Percentiles rank a stretch among this genome's conserved stretches.
These are phyloP conservation scores for Parmales sp. DNA, from an alignment of 108 stramenopile species.

Conservation along the genomic window DNA sequence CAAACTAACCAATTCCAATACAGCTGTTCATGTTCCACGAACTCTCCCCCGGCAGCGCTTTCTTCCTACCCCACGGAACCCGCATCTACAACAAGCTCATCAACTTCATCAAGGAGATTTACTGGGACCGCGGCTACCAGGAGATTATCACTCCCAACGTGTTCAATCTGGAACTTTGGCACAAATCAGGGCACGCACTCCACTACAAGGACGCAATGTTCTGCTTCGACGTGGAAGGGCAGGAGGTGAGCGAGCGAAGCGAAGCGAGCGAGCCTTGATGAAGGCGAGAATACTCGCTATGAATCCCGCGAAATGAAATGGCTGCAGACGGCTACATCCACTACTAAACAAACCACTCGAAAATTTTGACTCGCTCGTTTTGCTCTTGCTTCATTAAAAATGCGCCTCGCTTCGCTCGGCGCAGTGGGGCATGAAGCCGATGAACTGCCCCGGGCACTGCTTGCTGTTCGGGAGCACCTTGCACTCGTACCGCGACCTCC, in stretches of 20 bases:
- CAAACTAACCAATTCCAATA: background rate
- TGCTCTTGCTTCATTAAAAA: no score
- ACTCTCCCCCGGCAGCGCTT: slow-evolving; percentile 88
- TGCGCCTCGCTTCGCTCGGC: no score
- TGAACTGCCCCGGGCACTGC: slow-evolving; percentile 99
- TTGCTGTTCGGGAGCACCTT: slow-evolving; percentile 78
- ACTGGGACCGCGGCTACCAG: slow-evolving; percentile 91
- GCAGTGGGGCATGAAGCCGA: slow-evolving; percentile 97
- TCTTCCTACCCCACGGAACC: slow-evolving; percentile 96
- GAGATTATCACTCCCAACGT: slow-evolving; percentile 98
- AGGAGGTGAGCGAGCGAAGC: no score
- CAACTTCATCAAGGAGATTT: slow-evolving; percentile 74
- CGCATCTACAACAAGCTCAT: slow-evolving; percentile 97
- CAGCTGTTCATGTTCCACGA: slow-evolving; percentile 84
- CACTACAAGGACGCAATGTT: slow-evolving; percentile 99
- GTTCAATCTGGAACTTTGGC: slow-evolving; percentile 96
- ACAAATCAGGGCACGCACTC: slow-evolving; percentile 89
- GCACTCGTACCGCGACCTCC: slow-evolving; percentile 93
- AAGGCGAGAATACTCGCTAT: no score
- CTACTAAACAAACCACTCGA: no score
- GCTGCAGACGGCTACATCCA: no score
- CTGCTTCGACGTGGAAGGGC: slow-evolving; percentile 83
- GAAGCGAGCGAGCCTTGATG: no score
- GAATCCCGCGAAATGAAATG: no score
- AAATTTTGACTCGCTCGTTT: no score